Evolutionary conservation across 129 eudicot species (phyloP).

Genomic region (Scalesia atractyloides): DNA sequence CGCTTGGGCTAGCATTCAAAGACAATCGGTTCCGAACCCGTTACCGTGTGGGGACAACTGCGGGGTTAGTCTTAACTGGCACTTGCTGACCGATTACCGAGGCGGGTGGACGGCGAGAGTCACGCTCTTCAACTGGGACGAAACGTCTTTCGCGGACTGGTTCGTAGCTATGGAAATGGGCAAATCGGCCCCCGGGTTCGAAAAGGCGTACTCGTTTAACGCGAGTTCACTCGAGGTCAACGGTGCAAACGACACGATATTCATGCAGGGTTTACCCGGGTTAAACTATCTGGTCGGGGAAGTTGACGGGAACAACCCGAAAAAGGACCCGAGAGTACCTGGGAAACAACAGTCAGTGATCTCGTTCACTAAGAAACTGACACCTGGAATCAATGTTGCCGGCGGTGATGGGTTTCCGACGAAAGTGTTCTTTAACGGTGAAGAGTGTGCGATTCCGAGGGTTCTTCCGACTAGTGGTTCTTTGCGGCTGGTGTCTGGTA

Average conservation of each 20-base stretch:
- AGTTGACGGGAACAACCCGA: constrained; percentile 50
- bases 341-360: constrained; percentile 96
- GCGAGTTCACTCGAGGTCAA: constrained; percentile 45
- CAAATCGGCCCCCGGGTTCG: constrained; percentile 67
- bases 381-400: constrained; percentile 53
- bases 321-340: constrained; percentile 65
- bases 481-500: constrained; percentile 9
- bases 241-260: constrained; percentile 58
- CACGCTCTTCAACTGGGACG: constrained; percentile 94
- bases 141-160: constrained; percentile 69
- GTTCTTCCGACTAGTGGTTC: constrained; percentile 54
- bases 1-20: constrained; percentile 86
- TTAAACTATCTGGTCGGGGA: constrained; percentile 85
- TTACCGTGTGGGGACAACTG: constrained; percentile 87
- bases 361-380: constrained; percentile 72
- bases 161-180: constrained; percentile 75
- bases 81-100: constrained; percentile 68
- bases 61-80: constrained; percentile 96
- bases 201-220: constrained; percentile 76
- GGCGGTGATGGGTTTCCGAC: constrained; percentile 87
- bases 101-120: constrained; percentile 94
- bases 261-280: constrained; percentile 85
- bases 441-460: constrained; percentile 76
- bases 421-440: constrained; percentile 78
- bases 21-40: constrained; percentile 54